Evolutionary conservation across 108 stramenopile species (phyloP).

Genomic region (Craspedostauros australis): DNA sequence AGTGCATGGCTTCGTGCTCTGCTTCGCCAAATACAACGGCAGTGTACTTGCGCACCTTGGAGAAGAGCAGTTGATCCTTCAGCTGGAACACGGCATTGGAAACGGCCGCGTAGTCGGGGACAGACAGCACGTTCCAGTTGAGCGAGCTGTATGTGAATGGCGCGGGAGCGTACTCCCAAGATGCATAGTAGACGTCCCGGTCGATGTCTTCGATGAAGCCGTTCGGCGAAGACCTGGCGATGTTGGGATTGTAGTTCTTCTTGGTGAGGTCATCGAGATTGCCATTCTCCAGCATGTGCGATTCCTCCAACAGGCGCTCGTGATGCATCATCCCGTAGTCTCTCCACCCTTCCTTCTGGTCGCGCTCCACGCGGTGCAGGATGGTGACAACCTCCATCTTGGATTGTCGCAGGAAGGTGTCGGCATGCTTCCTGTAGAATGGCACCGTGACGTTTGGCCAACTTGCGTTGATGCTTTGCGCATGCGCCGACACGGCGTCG

Average conservation of each 20-base stretch:
- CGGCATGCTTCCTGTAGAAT: too few relatives aligned
- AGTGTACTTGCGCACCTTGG: background rate
- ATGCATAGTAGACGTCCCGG: background rate
- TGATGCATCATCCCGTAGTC: too few relatives aligned
- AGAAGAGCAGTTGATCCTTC: background rate
- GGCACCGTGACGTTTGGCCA: too few relatives aligned
- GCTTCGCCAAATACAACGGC: background rate
- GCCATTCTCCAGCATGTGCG: conserved; percentile 2
- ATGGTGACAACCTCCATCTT: too few relatives aligned
- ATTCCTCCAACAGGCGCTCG: background rate
- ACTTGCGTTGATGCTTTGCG: too few relatives aligned
- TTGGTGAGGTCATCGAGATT: background rate
- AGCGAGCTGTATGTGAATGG: background rate
- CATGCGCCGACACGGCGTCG: too few relatives aligned
- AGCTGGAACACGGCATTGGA: background rate
- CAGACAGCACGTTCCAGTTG: conserved; percentile 10
- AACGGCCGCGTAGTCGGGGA: conserved; percentile 1
- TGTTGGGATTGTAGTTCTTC: background rate
- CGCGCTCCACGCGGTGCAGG: too few relatives aligned
- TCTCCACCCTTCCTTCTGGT: too few relatives aligned
- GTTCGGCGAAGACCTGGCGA: background rate
- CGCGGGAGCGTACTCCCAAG: conserved; percentile 4
- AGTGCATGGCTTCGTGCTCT: conserved; percentile 6
- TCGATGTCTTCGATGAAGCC: conserved; percentile 1
- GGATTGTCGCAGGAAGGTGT: too few relatives aligned